Evolutionary conservation across 1,139 yeast species (phyloP).

Genomic region (Geotrichum aggregatum): DNA sequence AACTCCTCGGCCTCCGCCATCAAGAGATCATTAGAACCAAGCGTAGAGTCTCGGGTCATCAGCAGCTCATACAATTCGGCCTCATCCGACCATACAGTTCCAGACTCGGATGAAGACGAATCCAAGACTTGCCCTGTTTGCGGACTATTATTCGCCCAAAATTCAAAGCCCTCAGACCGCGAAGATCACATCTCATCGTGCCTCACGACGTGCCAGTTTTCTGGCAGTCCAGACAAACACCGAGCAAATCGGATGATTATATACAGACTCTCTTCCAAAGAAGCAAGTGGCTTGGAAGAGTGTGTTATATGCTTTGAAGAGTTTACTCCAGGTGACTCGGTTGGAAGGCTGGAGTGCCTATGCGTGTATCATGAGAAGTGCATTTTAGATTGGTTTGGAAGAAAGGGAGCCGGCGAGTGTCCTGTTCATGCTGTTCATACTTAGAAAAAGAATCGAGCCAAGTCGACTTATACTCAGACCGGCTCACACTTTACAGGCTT

Average conservation of each 20-base stretch:
- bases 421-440: slow-evolving; percentile 64
- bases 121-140: slow-evolving; percentile 25
- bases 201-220: slow-evolving; percentile 59
- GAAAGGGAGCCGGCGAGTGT: slow-evolving; percentile 80
- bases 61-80: background rate
- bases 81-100: background rate
- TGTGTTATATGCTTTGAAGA: slow-evolving; percentile 94
- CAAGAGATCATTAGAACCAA: slow-evolving; percentile 13
- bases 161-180: slow-evolving; percentile 44
- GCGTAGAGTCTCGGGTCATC: slow-evolving; percentile 14
- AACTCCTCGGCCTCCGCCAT: background rate
- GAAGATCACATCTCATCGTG: slow-evolving; percentile 71
- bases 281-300: slow-evolving; percentile 44
- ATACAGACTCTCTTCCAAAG: slow-evolving; percentile 58
- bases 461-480: too few species aligned
- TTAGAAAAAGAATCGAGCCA: slow-evolving; percentile 14
- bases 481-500: too few species aligned
- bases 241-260: slow-evolving; percentile 78
- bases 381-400: slow-evolving; percentile 83
- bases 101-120: slow-evolving; percentile 27
- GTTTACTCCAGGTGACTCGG: slow-evolving; percentile 76
- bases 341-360: slow-evolving; percentile 87
- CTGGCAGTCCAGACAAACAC: slow-evolving; percentile 52
- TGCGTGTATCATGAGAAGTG: slow-evolving; percentile 91
- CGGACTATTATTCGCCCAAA: background rate